Conservation (phyloP, 164 flowering plant species). For the Stephania japonica region DNA sequence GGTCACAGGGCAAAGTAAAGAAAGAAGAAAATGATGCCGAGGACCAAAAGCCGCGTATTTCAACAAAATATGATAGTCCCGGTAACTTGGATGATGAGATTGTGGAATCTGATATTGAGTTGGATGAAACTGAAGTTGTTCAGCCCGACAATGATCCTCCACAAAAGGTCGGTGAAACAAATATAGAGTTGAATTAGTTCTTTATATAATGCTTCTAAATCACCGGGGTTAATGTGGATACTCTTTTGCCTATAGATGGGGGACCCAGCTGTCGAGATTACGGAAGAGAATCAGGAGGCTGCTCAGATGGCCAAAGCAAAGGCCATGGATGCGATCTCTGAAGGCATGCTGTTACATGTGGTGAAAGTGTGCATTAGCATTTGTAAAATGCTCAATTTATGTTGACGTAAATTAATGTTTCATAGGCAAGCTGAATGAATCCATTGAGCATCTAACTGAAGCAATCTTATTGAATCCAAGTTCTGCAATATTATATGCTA, state of each 20-base stretch:
- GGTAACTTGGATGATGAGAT: slow-evolving; percentile 43
- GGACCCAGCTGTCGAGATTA: slow-evolving; percentile 72
- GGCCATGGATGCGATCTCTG: slow-evolving; percentile 85
- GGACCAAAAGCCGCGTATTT: background rate
- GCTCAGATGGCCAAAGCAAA: slow-evolving; percentile 60
- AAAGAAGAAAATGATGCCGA: slow-evolving; percentile 13
- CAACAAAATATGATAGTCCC: slow-evolving; percentile 27
- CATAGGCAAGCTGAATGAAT: slow-evolving; percentile 73
- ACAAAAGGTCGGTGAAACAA: slow-evolving; percentile 50
- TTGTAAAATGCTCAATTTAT: background rate
- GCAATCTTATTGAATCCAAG: slow-evolving; percentile 73
- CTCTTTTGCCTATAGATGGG: slow-evolving; percentile 62
- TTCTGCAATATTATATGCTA: slow-evolving; percentile 86
- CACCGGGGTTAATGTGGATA: background rate
- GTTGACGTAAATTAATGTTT: slow-evolving; percentile 2
- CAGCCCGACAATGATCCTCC: slow-evolving; percentile 88
- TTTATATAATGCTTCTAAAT: background rate
- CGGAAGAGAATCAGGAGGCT: slow-evolving; percentile 74
- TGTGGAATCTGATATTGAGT: slow-evolving; percentile 79
- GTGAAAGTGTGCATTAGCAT: background rate
- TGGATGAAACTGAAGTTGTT: slow-evolving; percentile 59
- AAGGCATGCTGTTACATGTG: slow-evolving; percentile 38
- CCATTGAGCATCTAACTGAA: slow-evolving; percentile 64
- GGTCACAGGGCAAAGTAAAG: slow-evolving; percentile 29
- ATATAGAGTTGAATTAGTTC: background rate